Evolutionary conservation across 202 grass and related monocot species (phyloP), one percentile per base, ranked within the genome.

Genomic region (Panicum virgatum): DNA sequence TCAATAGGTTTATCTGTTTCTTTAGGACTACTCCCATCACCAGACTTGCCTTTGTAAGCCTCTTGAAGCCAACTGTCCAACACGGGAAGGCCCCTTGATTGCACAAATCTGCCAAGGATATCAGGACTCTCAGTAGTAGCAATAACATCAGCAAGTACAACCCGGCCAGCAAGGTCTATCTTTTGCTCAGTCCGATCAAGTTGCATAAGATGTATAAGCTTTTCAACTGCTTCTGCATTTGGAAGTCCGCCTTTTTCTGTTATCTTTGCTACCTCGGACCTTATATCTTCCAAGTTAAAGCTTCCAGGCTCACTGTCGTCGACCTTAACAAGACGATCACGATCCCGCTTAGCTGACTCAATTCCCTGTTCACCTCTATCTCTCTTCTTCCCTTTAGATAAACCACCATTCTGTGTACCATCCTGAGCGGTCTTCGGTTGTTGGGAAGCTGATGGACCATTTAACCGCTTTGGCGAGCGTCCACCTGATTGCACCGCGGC

Each of bases 11-110:
- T 94, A 70, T 94, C 89, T 83, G 73, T 73, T 87, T 90, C 91
- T 72, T 90, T 93, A 63, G 87, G 85, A 72, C 87, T 88, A 68
- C 44, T 60, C 36, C 84, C 84, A 64, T 94, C 92, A 81, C 83
- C 86, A 70, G 83, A 60, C 78, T 89, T 94, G 34, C 79, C 89
- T 87, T 85, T 94, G 79, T 91, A 86, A 19, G 89, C 84, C 80
- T 94, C 89, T 86, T 94, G 92, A 69, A 94, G 89, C 92, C 92
- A 94, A 73, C 89, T 87, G 79, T 94, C 87, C 38, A 94, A 82
- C 37, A 94, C 82, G 0, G 88, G 80, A 39, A 94, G 74, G 10
- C 89, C 92, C 57, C 77, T 89, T 48, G 89, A 78, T 62, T 91
- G 83, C 43, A 94, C 87, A 46, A 94, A 94, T 69, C 63, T 87